Evolutionary conservation across 306 rosid genomes (phyloP).

Genomic region (Gynostemma pentaphyllum): DNA sequence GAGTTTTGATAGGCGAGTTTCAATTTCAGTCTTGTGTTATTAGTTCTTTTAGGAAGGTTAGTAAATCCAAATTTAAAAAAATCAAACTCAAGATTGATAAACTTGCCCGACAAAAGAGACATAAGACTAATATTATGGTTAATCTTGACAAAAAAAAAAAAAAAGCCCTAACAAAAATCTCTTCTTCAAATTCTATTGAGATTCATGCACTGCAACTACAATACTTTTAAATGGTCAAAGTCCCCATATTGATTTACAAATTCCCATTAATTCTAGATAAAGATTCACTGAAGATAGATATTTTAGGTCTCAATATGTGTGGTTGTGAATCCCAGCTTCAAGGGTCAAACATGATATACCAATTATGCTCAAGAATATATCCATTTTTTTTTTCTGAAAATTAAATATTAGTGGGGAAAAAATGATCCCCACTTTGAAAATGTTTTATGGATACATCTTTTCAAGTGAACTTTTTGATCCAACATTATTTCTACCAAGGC

Average conservation of each 20-base stretch:
- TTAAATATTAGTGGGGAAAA: too few species aligned
- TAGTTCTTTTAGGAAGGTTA: too few species aligned
- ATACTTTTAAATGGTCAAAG: neutral
- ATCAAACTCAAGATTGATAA: too few species aligned
- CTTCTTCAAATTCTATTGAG: neutral
- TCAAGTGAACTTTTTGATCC: constrained; percentile 20
- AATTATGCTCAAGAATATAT: constrained; percentile 3
- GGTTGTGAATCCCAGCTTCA: constrained; percentile 4
- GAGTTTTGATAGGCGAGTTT: too few species aligned
- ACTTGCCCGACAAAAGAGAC: too few species aligned
- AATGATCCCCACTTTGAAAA: constrained; percentile 1
- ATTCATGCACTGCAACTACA: neutral
- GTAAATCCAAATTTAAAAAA: too few species aligned
- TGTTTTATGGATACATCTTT: constrained; percentile 48
- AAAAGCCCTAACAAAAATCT: neutral
- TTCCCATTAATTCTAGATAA: neutral
- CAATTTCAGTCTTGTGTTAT: too few species aligned
- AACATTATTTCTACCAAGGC: neutral
- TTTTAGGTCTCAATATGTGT: constrained; percentile 1
- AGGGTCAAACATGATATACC: neutral
- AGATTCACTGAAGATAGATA: neutral
- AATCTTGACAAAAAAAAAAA: too few species aligned
- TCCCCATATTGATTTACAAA: neutral
- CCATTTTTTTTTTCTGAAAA: too few species aligned
- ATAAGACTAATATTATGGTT: too few species aligned